Base-by-base conservation (phyloP, 352 stramenopile species). In the Phytophthora tentaculata region DNA sequence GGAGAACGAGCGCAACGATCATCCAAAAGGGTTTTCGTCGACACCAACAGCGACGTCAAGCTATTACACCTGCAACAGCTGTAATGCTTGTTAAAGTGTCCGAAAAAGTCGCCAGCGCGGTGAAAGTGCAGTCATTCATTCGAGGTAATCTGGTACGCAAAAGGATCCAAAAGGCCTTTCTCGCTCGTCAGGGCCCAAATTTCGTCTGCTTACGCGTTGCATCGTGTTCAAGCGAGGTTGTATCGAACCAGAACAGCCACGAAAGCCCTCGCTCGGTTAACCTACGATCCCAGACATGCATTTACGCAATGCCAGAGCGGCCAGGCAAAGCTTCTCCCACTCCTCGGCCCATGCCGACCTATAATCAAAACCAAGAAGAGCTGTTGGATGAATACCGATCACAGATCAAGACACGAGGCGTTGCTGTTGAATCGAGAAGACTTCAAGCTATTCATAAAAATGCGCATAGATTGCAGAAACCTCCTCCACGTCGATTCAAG, bases 71-170 rank as follows among this genome's bases (percentile, higher is more conserved):
- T 24, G 13, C 52, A 37, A 39, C 32, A 22, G 52, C 10, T 32
- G 60, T 2, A 52, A 77, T 29, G 52, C 50, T 20, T 5, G 28
- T 47, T 0, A 7, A 77, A 24, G 22, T 75, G 12, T 43, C 49
- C 43, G 71, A 81, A 28, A 65, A 68, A 12, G 35, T 73, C 5
- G 57, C 63, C 13, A 83, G 81, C 44, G 73, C 76, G 16, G 64
- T 88, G 29, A 81, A 83, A 48, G 32, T 89, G 9, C 81, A 89
- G 54, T 81, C 81, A 7, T 80, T 89, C n/a, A 22, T 89, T 16
- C 63, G 81, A 9, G 81, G 75, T 1, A 70, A 61, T 28, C 69
- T 87, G 24, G 73, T 65, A 1, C 56, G 79, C 5, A 85, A 79
- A 39, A 63, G 56, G 23, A 57, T 83, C 6, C 64, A 61, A 12